phyloP scores from a whole-genome alignment of 179 eudicot genomes.

The Corrigiola litoralis region DNA sequence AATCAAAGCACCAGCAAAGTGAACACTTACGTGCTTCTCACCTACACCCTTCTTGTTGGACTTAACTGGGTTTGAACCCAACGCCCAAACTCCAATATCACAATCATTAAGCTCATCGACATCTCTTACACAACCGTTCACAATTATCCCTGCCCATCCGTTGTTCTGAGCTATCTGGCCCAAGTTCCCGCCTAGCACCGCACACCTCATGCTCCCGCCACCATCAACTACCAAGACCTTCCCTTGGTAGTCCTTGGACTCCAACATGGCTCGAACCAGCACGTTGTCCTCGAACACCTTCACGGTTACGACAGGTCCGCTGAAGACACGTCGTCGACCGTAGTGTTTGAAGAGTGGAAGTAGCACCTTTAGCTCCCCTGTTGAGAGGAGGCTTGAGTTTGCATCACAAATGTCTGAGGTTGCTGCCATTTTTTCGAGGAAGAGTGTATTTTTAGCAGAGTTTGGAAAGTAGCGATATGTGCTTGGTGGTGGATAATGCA shows the following conservation, averaged over 20 bases:
- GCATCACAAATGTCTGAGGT: conserved; percentile 38
- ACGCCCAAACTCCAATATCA: conserved; percentile 37
- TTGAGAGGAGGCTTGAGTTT: conserved; percentile 21
- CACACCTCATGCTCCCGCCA: conserved; percentile 32
- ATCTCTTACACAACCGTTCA: conserved; percentile 37
- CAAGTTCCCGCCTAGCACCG: conserved; percentile 32
- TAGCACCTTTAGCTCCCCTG: conserved; percentile 29
- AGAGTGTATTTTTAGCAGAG: too few relatives aligned
- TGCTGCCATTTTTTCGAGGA: conserved; percentile 29
- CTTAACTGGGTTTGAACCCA: conserved; percentile 30
- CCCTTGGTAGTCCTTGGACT: conserved; percentile 24
- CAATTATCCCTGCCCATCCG: conserved; percentile 34
- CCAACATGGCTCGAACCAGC: conserved; percentile 17
- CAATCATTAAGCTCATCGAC: conserved; percentile 34
- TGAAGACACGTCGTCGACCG: conserved; percentile 24
- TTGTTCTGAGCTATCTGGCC: conserved; percentile 33
- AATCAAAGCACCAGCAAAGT: conserved; percentile 28
- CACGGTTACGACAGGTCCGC: conserved; percentile 28
- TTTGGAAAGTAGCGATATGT: too few relatives aligned
- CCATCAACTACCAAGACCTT: conserved; percentile 34
- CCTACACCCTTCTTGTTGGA: conserved; percentile 28
- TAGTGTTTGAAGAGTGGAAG: conserved; percentile 28
- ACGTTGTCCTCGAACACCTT: conserved; percentile 38
- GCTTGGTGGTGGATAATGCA: too few relatives aligned
- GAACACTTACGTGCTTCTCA: conserved; percentile 21